Conservation (phyloP, 2,329 filamentous ascomycete genomes). For the Fusarium torreyae region DNA sequence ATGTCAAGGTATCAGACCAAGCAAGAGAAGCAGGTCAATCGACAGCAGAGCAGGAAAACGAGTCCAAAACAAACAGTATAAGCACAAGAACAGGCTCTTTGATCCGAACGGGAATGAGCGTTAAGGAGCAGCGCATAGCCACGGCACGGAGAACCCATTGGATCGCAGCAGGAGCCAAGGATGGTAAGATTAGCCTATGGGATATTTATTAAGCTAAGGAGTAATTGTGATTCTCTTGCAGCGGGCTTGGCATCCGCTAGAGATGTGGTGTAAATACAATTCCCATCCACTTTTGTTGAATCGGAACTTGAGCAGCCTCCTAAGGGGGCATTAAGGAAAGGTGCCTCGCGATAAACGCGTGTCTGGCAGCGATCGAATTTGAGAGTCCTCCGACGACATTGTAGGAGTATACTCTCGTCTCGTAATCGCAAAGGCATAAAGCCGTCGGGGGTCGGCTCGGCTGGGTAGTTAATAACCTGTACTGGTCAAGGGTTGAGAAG, state of each 20-base stretch:
- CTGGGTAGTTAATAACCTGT: background rate
- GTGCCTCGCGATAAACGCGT: background rate
- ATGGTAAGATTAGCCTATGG: constrained; percentile 96
- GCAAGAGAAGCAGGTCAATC: background rate
- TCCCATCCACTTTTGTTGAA: background rate
- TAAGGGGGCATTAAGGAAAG: background rate
- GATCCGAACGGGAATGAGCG: constrained; percentile 49
- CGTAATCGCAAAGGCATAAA: background rate
- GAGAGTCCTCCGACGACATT: background rate
- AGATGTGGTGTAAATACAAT: background rate
- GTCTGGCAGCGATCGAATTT: background rate
- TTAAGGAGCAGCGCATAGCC: constrained; percentile 74
- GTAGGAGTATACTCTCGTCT: background rate
- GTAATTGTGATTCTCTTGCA: background rate
- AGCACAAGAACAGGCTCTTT: constrained; percentile 16
- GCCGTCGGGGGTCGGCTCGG: background rate
- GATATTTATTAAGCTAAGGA: constrained; percentile 80
- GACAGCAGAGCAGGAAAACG: background rate
- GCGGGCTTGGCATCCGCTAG: background rate
- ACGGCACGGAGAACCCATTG: constrained; percentile 84
- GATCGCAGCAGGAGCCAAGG: constrained; percentile 92
- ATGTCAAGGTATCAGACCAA: constrained; percentile 50
- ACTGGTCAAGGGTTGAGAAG: background rate
- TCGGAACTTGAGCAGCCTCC: background rate
- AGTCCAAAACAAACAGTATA: background rate